Conservation (phyloP, 805 yeast species). For the Saccharomycopsis sp. region DNA sequence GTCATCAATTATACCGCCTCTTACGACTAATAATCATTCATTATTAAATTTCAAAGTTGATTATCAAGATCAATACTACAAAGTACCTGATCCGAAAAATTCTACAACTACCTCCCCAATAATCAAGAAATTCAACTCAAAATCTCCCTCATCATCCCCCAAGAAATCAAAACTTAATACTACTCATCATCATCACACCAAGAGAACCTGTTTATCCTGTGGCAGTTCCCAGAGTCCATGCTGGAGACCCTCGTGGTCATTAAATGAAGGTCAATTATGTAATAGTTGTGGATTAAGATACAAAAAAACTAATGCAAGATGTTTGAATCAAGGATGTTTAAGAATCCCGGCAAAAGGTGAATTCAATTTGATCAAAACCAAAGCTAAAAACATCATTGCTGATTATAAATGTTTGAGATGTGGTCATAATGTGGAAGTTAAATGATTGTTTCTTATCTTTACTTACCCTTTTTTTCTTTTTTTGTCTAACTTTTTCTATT, state of each 20-base stretch:
- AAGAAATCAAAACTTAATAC: slow-evolving; percentile 15
- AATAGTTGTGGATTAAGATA: slow-evolving; percentile 93
- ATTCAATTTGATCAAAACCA: slow-evolving; percentile 76
- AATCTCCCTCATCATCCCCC: no score
- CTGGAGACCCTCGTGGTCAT: slow-evolving; percentile 97
- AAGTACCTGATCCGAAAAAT: no score
- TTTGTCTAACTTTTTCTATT: no score
- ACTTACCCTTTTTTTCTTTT: no score
- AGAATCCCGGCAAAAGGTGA: slow-evolving; percentile 96
- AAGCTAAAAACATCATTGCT: slow-evolving; percentile 37
- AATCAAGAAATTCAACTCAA: no score
- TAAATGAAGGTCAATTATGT: slow-evolving; percentile 87
- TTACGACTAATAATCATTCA: no score
- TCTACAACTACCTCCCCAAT: no score
- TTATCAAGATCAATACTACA: no score
- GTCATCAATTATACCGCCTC: no score
- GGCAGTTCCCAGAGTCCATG: slow-evolving; percentile 89
- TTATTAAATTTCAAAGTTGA: no score
- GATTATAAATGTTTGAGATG: slow-evolving; percentile 50
- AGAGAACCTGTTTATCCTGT: slow-evolving; percentile 78
- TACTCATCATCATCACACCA: slow-evolving; percentile 14
- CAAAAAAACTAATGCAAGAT: slow-evolving; percentile 89
- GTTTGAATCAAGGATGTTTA: slow-evolving; percentile 63
- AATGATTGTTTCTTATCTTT: no score
- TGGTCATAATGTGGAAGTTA: slow-evolving; percentile 43